Evolutionary conservation across 2,329 filamentous ascomycete genomes (phyloP).

Genomic region (Phoma herbarum): DNA sequence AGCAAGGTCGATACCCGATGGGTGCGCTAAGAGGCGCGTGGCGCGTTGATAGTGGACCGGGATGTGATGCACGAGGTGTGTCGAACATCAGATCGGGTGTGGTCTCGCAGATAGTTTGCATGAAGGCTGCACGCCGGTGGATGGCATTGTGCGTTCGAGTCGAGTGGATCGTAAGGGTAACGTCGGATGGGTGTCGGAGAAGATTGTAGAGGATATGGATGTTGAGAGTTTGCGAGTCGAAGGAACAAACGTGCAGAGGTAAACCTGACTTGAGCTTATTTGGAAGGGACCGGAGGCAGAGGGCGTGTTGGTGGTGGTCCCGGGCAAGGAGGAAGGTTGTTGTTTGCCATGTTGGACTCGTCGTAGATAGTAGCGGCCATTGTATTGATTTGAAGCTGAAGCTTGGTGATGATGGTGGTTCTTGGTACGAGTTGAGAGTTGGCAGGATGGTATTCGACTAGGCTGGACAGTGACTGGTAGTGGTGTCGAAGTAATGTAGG

Average conservation of each 20-base stretch:
- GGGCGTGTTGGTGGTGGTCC: constrained; percentile 59
- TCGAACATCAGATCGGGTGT: constrained; percentile 41
- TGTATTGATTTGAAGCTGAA: constrained; percentile 30
- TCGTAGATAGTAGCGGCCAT: constrained; percentile 50
- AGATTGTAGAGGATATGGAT: constrained; percentile 30
- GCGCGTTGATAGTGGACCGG: constrained; percentile 16
- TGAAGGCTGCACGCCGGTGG: constrained; percentile 30
- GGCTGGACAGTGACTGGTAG: constrained; percentile 24
- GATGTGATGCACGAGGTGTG: constrained; percentile 34
- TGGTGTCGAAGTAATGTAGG: constrained; percentile 20
- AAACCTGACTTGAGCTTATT: constrained; percentile 41
- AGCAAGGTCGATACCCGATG: constrained; percentile 30
- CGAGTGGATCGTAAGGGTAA: constrained; percentile 27
- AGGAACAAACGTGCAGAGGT: constrained; percentile 26
- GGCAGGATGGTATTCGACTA: constrained; percentile 19
- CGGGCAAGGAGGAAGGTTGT: constrained; percentile 58
- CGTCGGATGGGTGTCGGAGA: constrained; percentile 16
- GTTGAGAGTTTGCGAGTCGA: constrained; percentile 33
- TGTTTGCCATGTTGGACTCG: constrained; percentile 49
- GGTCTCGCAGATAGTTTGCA: constrained; percentile 37
- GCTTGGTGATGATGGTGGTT: constrained; percentile 17
- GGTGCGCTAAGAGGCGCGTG: constrained; percentile 19
- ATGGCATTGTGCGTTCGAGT: constrained; percentile 29
- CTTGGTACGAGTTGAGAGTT: constrained; percentile 13
- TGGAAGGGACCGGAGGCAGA: constrained; percentile 57